Percentiles rank a stretch among this genome's conserved stretches.
phyloP scores from a whole-genome alignment of 805 yeast species.

The Priceomyces carsonii region DNA sequence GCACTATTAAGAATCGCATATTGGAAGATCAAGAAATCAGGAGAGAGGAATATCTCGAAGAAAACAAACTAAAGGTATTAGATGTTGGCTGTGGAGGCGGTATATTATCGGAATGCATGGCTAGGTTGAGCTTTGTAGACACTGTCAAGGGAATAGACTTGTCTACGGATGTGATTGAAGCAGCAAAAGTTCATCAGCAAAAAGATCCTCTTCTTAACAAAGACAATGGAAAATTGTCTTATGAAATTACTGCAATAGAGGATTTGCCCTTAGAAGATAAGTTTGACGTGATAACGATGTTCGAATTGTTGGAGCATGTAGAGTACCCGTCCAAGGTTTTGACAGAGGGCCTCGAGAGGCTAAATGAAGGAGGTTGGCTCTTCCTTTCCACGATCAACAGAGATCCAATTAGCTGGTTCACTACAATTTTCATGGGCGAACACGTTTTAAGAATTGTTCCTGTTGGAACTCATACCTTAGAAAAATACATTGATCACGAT shows the following conservation, averaged over 20 bases:
- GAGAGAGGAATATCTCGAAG: slow-evolving; percentile 34
- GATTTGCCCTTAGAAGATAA: slow-evolving; percentile 45
- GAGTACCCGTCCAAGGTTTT: slow-evolving; percentile 77
- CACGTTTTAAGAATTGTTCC: slow-evolving; percentile 81
- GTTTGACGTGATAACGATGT: slow-evolving; percentile 82
- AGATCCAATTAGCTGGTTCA: slow-evolving; percentile 82
- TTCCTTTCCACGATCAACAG: slow-evolving; percentile 92
- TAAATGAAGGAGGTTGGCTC: slow-evolving; percentile 79
- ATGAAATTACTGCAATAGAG: slow-evolving; percentile 65
- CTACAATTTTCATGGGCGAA: slow-evolving; percentile 92
- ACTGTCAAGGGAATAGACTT: slow-evolving; percentile 82
- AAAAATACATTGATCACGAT: slow-evolving; percentile 76
- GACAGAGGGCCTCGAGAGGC: slow-evolving; percentile 62
- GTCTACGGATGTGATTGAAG: slow-evolving; percentile 76
- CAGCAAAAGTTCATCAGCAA: slow-evolving; percentile 68
- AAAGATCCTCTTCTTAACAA: slow-evolving; percentile 62
- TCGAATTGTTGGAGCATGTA: slow-evolving; percentile 95
- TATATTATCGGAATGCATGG: slow-evolving; percentile 80
- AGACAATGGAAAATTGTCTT: slow-evolving; percentile 48
- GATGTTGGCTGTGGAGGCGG: slow-evolving; percentile 99
- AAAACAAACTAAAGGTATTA: slow-evolving; percentile 52
- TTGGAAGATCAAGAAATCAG: slow-evolving; percentile 50
- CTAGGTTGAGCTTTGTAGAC: slow-evolving; percentile 64
- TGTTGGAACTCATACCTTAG: slow-evolving; percentile 84
- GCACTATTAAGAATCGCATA: slow-evolving; percentile 48